Percentiles rank a stretch among this genome's conserved stretches.
phyloP scores from a whole-genome alignment of 345 rosid species.

The Brassica juncea region DNA sequence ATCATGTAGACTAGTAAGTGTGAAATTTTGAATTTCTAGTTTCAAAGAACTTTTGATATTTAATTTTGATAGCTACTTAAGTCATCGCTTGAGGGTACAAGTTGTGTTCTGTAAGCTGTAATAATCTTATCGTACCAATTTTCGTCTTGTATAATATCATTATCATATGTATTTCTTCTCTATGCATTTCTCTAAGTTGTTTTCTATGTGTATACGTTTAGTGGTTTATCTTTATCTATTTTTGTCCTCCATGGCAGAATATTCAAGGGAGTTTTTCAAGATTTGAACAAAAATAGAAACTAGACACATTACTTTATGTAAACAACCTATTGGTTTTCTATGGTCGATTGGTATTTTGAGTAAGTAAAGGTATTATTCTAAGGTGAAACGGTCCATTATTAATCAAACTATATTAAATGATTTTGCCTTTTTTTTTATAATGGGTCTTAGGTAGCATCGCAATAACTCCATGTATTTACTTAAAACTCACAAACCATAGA shows the following conservation, averaged over 20 bases:
- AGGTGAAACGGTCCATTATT: conserved; percentile 16
- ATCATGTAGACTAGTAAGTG: conserved; percentile 3
- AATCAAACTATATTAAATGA: conserved; percentile 11
- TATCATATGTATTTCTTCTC: background rate
- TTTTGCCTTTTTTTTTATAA: conserved; percentile 29
- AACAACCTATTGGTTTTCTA: conserved; percentile 13
- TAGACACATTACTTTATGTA: conserved; percentile 32
- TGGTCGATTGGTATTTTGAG: conserved; percentile 23
- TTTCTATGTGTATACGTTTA: background rate
- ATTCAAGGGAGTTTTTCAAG: conserved; percentile 17
- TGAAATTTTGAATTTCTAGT: conserved; percentile 30
- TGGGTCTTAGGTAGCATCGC: conserved; percentile 39
- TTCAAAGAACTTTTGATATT: conserved; percentile 35
- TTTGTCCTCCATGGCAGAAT: conserved; percentile 18
- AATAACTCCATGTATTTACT: conserved; percentile 35
- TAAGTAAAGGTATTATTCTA: conserved; percentile 29
- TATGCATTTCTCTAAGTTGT: background rate
- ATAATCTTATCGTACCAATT: background rate
- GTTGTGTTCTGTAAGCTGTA: background rate
- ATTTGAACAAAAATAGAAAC: conserved; percentile 27
- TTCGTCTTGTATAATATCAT: background rate
- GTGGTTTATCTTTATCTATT: background rate
- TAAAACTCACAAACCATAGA: conserved; percentile 36
- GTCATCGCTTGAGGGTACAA: background rate
- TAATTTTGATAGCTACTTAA: conserved; percentile 29